A percentile compares a stretch with the other conserved stretches of the same genome.
Conservation (phyloP, 2,329 filamentous ascomycete genomes). For the Xylaria sp. region DNA sequence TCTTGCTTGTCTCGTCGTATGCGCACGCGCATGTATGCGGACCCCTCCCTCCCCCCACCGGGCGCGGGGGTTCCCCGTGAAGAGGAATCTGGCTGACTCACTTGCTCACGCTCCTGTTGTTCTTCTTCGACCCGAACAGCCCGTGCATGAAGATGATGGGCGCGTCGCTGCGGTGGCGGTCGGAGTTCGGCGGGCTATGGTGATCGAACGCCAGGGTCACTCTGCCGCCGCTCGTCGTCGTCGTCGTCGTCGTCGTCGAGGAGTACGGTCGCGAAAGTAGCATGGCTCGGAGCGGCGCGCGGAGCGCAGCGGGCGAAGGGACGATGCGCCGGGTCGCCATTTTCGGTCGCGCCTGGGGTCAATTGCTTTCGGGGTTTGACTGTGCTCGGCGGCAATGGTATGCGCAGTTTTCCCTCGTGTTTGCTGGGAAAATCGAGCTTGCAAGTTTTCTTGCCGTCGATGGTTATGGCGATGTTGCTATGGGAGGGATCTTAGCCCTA, state of each 20-base stretch:
- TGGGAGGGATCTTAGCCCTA: too few species aligned
- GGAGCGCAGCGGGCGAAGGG: constrained; percentile 10
- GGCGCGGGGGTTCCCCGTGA: too few species aligned
- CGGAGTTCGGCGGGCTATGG: constrained; percentile 58
- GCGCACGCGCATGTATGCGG: not conserved
- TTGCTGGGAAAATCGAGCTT: constrained; percentile 1
- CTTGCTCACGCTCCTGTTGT: constrained; percentile 94
- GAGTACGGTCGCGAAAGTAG: constrained; percentile 20
- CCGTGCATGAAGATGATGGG: constrained; percentile 91
- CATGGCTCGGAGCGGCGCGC: constrained; percentile 10
- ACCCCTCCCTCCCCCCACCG: too few species aligned
- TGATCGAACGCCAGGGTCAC: constrained; percentile 63
- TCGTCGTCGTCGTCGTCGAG: constrained; percentile 1
- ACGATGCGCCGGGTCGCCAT: constrained; percentile 24
- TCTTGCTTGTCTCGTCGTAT: not conserved
- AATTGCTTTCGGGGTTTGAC: not conserved
- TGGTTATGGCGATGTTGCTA: too few species aligned
- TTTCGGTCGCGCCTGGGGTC: not conserved
- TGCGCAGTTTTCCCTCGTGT: not conserved
- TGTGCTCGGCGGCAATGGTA: too few species aligned
- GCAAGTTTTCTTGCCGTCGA: too few species aligned
- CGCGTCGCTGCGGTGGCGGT: constrained; percentile 45
- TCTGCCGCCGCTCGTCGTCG: not conserved
- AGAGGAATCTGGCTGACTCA: constrained; percentile 61
- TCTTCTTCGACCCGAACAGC: constrained; percentile 92